Conservation (phyloP, 2,329 filamentous ascomycete species). For the Diaporthe citrichinensis region DNA sequence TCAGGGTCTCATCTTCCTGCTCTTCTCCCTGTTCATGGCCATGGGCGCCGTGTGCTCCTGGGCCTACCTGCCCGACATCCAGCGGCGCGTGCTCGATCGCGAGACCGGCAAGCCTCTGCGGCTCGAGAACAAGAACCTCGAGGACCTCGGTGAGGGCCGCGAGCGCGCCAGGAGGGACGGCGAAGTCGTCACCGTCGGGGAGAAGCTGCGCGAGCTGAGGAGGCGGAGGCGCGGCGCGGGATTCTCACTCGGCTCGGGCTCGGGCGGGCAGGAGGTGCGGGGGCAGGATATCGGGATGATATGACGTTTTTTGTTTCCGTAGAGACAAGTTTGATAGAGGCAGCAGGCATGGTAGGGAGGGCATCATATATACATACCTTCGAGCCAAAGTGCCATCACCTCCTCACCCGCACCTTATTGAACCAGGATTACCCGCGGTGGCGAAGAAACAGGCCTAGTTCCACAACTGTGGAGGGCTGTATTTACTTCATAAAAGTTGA, state of each 20-base stretch:
- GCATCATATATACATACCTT: neutral
- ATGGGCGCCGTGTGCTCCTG: constrained; percentile 65
- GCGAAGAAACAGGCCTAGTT: no score
- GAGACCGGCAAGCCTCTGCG: constrained; percentile 51
- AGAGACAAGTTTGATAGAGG: neutral
- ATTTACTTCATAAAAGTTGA: neutral
- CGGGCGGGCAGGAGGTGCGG: neutral
- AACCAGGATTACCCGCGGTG: no score
- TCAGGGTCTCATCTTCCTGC: constrained; percentile 65
- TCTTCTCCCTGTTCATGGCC: constrained; percentile 65
- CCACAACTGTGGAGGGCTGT: neutral
- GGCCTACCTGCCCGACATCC: constrained; percentile 65
- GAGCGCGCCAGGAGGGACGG: constrained; percentile 60
- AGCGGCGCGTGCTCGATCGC: constrained; percentile 54
- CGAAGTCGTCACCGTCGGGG: constrained; percentile 59
- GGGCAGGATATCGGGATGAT: constrained; percentile 38
- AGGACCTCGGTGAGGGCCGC: constrained; percentile 65
- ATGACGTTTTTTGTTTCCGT: neutral
- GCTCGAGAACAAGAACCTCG: constrained; percentile 62
- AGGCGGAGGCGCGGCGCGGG: constrained; percentile 47
- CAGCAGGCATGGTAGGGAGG: neutral
- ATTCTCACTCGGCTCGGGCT: neutral
- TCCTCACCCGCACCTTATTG: no score
- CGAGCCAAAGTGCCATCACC: neutral
- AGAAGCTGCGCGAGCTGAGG: constrained; percentile 58